Conservation (phyloP, 2,329 filamentous ascomycete genomes). For the Cytospora mali region DNA sequence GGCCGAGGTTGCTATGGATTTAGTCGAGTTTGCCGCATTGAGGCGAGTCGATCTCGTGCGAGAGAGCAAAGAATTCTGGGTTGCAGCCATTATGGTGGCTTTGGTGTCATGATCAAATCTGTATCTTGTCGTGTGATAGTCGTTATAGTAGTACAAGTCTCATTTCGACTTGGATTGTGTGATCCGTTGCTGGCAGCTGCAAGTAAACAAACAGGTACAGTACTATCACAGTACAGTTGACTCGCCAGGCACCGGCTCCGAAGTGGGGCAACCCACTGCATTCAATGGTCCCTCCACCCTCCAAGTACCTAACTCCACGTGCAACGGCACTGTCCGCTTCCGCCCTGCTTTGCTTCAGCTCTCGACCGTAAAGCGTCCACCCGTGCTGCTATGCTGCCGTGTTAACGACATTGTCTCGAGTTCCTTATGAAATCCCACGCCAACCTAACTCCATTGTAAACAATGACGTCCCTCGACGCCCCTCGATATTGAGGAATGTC, state of each 20-base stretch:
- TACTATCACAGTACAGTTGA: no score
- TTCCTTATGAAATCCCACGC: no score
- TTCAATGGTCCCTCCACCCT: no score
- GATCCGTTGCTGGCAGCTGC: not conserved
- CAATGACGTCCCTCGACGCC: no score
- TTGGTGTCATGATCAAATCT: not conserved
- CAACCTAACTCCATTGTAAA: no score
- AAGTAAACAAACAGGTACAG: not conserved
- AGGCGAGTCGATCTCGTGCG: slow-evolving; percentile 25
- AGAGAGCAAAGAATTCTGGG: slow-evolving; percentile 15
- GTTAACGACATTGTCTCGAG: no score
- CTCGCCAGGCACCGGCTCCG: not conserved
- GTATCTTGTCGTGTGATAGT: not conserved
- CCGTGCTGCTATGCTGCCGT: no score
- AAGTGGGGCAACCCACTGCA: not conserved
- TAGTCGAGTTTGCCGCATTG: slow-evolving; percentile 14
- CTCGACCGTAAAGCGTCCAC: no score
- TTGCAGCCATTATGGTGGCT: slow-evolving; percentile 14
- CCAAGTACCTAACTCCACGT: no score
- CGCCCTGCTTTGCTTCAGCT: no score
- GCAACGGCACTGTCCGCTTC: no score
- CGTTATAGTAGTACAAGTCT: not conserved
- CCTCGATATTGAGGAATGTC: no score
- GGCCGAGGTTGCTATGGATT: slow-evolving; percentile 2
- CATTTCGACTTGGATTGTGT: not conserved